Conservation (phyloP, 1,139 yeast genomes). For the Petasospora fabianii region DNA sequence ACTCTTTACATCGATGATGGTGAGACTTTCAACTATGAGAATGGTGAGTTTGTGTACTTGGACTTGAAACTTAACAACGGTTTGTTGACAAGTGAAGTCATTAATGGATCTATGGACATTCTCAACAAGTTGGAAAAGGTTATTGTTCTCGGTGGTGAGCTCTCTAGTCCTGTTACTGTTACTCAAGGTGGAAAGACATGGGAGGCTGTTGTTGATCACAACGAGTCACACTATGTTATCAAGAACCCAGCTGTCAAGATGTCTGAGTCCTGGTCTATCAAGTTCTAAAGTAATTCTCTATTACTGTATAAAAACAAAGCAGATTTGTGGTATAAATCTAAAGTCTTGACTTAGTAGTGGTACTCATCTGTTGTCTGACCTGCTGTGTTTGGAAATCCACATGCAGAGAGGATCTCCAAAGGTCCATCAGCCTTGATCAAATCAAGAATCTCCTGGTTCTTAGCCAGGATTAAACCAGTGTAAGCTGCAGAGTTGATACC, state of each 20-base stretch:
- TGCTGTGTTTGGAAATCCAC: conserved; percentile 64
- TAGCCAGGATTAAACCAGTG: conserved; percentile 75
- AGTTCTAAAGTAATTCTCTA: conserved; percentile 7
- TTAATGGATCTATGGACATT: conserved; percentile 25
- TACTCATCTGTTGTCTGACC: conserved; percentile 41
- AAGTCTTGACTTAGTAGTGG: conserved; percentile 33
- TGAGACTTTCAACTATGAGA: conserved; percentile 56
- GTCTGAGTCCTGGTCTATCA: conserved; percentile 36
- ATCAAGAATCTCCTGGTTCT: conserved; percentile 49
- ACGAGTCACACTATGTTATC: conserved; percentile 33
- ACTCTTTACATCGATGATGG: conserved; percentile 80
- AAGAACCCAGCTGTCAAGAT: conserved; percentile 53
- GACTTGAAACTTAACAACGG: conserved; percentile 34
- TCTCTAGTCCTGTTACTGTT: conserved; percentile 29
- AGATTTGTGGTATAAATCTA: too few relatives aligned
- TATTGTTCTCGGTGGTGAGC: conserved; percentile 43
- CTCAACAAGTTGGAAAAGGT: conserved; percentile 53
- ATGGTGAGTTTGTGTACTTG: conserved; percentile 45
- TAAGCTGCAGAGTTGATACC: conserved; percentile 81
- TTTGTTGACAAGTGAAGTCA: conserved; percentile 28
- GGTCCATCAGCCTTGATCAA: conserved; percentile 43
- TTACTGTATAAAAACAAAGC: too few relatives aligned
- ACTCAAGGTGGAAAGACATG: conserved; percentile 36
- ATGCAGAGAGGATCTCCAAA: conserved; percentile 45
- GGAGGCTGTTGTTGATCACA: conserved; percentile 31